Base-by-base conservation (phyloP, 1,284 basidiomycete genomes). In the Ceratobasidium sp. region DNA sequence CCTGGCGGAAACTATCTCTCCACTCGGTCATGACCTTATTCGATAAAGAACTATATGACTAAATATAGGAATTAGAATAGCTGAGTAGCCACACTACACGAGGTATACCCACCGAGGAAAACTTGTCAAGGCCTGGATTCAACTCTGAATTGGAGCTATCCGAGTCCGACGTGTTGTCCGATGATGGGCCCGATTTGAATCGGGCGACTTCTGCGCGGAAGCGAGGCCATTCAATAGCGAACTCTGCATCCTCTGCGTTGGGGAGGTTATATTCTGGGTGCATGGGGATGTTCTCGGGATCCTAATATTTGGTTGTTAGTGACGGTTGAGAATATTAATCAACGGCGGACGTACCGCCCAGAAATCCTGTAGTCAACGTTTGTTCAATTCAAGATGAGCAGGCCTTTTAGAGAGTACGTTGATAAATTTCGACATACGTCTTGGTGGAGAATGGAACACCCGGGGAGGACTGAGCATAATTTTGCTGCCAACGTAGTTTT, bases 401-500 rank as follows among this genome's bases (percentile, higher is more conserved):
- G n/a, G n/a, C n/a, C n/a, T n/a, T n/a, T n/a, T n/a, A n/a, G n/a
- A n/a, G n/a, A n/a, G n/a, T n/a, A n/a, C n/a, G n/a, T n/a, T n/a
- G n/a, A n/a, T n/a, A n/a, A n/a, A n/a, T n/a, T 13, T 16, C 4
- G 63, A 84, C 89, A 76, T 77, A 93, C 92, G 83, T 98, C 97
- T 82, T 98, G 95, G 81, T 98, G 96, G 58, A 99, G 86, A 71
- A 97, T 92, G 66, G 93, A 85, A 76, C 88, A 91, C 77, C 88
- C 84, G 1, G 90, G 91, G 28, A 98, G 81, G 74, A 95, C 89
- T 1, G 82, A 82, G n/a, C 85, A 84, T 61, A 98, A 85, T 80
- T 97, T 94, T 80, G 98, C 98, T 26, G 95, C 94, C 18, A 98
- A 87, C 0, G 95, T 94, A 0, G 96, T 97, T 85, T 98, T 98